Evolutionary conservation across 148 eudicot genomes (phyloP).

Genomic region (Amaranthus cruentus): DNA sequence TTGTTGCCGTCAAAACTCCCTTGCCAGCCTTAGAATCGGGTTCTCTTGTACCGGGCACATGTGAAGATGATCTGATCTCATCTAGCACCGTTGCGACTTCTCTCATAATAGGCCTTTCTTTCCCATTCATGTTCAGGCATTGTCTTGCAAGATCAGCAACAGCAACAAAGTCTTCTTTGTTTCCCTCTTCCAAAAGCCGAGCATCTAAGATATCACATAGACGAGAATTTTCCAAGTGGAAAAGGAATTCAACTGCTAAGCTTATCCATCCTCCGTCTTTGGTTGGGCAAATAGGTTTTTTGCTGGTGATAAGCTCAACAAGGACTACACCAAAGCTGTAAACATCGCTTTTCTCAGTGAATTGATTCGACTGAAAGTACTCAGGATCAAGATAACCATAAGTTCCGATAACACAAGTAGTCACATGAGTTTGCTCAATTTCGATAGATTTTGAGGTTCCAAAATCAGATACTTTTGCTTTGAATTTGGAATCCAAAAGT

Average conservation of each 20-base stretch:
- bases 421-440: constrained; percentile 22
- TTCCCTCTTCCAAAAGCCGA: constrained; percentile 13
- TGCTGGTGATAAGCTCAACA: constrained; percentile 15
- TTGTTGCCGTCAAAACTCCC: no score
- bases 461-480: constrained; percentile 24
- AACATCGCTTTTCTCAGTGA: constrained; percentile 21
- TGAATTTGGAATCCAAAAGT: constrained; percentile 15
- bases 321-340: constrained; percentile 26
- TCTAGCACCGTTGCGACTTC: constrained; percentile 15
- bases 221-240: constrained; percentile 8
- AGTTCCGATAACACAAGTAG: constrained; percentile 16
- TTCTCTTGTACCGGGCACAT: no score
- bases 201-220: constrained; percentile 12
- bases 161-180: background rate
- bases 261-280: constrained; percentile 5
- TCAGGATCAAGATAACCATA: constrained; percentile 1
- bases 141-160: constrained; percentile 11
- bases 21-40: no score
- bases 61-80: no score
- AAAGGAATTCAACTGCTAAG: constrained; percentile 18
- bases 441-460: constrained; percentile 14
- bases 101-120: constrained; percentile 20
- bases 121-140: constrained; percentile 15
- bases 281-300: constrained; percentile 13
- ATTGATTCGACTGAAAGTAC: constrained; percentile 19